Evolutionary conservation across 2,329 filamentous ascomycete genomes (phyloP).

Genomic region (Incumbomyces lentus): DNA sequence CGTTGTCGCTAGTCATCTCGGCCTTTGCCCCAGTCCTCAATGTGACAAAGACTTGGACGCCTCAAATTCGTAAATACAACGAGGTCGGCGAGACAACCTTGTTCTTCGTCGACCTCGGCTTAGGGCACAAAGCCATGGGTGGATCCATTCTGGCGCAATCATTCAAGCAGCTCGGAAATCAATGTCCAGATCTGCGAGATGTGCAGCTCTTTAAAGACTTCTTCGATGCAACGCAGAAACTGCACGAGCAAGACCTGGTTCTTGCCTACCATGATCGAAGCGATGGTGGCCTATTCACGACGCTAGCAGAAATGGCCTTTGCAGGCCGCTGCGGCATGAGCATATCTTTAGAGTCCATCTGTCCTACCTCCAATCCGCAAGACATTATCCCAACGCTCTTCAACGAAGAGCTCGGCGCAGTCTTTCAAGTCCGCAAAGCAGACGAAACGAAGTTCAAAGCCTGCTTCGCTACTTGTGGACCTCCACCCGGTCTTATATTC

Average conservation of each 20-base stretch:
- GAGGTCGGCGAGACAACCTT: slow-evolving; percentile 83
- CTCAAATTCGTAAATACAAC: slow-evolving; percentile 68
- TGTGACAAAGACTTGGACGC: slow-evolving; percentile 84
- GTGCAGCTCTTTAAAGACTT: slow-evolving; percentile 74
- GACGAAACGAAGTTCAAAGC: slow-evolving; percentile 78
- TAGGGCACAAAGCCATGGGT: slow-evolving; percentile 70
- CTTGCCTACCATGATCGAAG: slow-evolving; percentile 92
- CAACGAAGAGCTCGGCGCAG: slow-evolving; percentile 90
- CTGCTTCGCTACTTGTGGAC: slow-evolving; percentile 84
- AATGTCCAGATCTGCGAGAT: slow-evolving; percentile 77
- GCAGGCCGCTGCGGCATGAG: slow-evolving; percentile 83
- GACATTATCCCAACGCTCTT: slow-evolving; percentile 71
- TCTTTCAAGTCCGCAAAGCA: slow-evolving; percentile 84
- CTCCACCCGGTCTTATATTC: slow-evolving; percentile 68
- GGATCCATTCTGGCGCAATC: slow-evolving; percentile 87
- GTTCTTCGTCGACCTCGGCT: slow-evolving; percentile 82
- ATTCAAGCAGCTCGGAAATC: slow-evolving; percentile 73
- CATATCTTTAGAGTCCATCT: slow-evolving; percentile 64
- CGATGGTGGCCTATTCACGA: slow-evolving; percentile 84
- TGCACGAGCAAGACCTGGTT: slow-evolving; percentile 60
- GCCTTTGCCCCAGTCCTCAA: slow-evolving; percentile 79
- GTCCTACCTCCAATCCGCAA: slow-evolving; percentile 49
- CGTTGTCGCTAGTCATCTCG: slow-evolving; percentile 81
- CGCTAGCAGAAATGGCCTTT: slow-evolving; percentile 95
- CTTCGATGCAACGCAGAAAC: slow-evolving; percentile 70